A percentile compares a stretch with the other conserved stretches of the same genome.
Conservation (phyloP, 495 filamentous ascomycete genomes). For the Penicillium longicatenatum region DNA sequence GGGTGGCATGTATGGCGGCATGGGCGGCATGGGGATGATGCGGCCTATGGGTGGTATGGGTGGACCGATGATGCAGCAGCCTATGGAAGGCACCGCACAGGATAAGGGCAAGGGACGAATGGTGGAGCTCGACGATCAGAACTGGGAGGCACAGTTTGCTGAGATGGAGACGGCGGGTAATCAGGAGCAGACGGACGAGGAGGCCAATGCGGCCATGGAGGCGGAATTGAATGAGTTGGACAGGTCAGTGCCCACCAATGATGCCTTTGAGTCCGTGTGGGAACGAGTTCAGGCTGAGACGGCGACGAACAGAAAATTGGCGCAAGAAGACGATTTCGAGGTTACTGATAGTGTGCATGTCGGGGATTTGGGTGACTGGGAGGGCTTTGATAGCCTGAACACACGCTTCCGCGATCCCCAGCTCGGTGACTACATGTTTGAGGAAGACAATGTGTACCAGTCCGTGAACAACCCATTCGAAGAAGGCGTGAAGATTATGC, state of each 20-base stretch:
- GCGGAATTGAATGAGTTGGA: constrained; percentile 87
- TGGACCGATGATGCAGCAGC: constrained; percentile 50
- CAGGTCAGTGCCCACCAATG: constrained; percentile 71
- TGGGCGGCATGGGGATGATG: constrained; percentile 58
- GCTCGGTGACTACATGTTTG: constrained; percentile 89
- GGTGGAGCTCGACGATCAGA: constrained; percentile 87
- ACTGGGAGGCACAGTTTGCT: constrained; percentile 96
- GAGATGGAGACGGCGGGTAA: constrained; percentile 77
- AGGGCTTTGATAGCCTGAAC: constrained; percentile 67
- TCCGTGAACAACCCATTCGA: constrained; percentile 77
- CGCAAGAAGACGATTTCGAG: constrained; percentile 62
- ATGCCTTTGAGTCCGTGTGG: constrained; percentile 90
- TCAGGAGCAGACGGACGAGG: constrained; percentile 59
- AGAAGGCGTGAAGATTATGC: constrained; percentile 88
- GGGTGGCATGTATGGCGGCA: constrained; percentile 43
- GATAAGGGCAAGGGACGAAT: constrained; percentile 89
- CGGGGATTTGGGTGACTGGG: constrained; percentile 70
- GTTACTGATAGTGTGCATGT: constrained; percentile 59
- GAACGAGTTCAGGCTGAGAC: constrained; percentile 81
- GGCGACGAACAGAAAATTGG: constrained; percentile 66
- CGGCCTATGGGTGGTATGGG: constrained; percentile 38
- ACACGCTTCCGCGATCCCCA: constrained; percentile 67
- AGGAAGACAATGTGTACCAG: constrained; percentile 87
- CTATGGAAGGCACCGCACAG: constrained; percentile 48
- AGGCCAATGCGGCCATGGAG: constrained; percentile 79